Percentiles rank a stretch among this genome's conserved stretches.
phyloP scores from a whole-genome alignment of 2,329 filamentous ascomycete species.

The Fusarium duplospermum region DNA sequence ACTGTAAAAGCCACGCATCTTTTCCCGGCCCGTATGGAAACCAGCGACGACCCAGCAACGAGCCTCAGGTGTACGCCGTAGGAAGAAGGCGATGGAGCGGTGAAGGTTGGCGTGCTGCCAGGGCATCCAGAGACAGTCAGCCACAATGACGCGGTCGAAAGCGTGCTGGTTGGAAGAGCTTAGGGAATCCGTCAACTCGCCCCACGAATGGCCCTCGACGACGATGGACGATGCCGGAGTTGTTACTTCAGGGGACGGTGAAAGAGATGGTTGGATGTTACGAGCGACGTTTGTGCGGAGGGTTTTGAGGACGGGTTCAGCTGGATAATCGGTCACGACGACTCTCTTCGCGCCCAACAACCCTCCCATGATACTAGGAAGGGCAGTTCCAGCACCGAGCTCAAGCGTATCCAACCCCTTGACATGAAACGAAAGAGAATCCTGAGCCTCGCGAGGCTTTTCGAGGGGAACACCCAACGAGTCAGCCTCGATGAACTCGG shows the following conservation, averaged over 20 bases:
- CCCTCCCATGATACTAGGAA: conserved; percentile 63
- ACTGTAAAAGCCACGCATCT: conserved; percentile 75
- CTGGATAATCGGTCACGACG: conserved; percentile 76
- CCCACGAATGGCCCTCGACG: conserved; percentile 75
- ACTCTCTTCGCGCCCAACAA: conserved; percentile 63
- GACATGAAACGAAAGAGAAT: conserved; percentile 56
- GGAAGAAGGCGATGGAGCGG: conserved; percentile 71
- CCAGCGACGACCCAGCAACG: conserved; percentile 75
- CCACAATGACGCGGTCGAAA: conserved; percentile 74
- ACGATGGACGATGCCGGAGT: conserved; percentile 45
- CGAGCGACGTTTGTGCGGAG: conserved; percentile 67
- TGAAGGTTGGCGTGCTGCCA: conserved; percentile 76
- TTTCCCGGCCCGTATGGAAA: conserved; percentile 77
- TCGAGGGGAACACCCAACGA: conserved; percentile 47
- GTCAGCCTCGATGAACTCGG: conserved; percentile 66
- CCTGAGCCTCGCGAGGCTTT: conserved; percentile 19
- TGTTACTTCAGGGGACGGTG: conserved; percentile 44
- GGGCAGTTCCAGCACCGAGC: conserved; percentile 73
- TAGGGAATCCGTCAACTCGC: conserved; percentile 57
- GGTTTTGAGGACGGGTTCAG: conserved; percentile 67
- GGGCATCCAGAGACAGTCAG: conserved; percentile 82
- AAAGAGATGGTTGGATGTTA: conserved; percentile 57
- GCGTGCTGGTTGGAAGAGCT: conserved; percentile 44
- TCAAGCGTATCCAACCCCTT: conserved; percentile 67
- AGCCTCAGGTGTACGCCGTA: conserved; percentile 57